These are phyloP conservation scores for Colletotrichum zoysiae DNA, from an alignment of 2,329 filamentous ascomycete genomes.

Conservation along the genomic window DNA sequence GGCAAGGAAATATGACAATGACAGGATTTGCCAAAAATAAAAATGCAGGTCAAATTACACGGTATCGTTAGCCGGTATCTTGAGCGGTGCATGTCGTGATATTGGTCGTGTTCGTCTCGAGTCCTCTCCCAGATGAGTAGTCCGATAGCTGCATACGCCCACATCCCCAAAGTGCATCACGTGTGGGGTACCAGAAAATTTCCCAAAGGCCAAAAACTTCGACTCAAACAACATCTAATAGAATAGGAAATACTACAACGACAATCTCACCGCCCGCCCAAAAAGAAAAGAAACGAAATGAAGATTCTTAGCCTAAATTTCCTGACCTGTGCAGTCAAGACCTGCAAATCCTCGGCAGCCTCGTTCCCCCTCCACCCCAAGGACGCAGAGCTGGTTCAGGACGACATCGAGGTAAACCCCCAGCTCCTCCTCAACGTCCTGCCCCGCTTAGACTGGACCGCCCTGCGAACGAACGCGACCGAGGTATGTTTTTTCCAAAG, in stretches of 20 bases:
- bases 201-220: constrained; percentile 32
- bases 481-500: constrained; percentile 71
- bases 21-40: constrained; percentile 15
- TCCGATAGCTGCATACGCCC: constrained; percentile 33
- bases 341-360: constrained; percentile 83
- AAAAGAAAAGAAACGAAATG: constrained; percentile 66
- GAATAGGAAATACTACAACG: constrained; percentile 12
- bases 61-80: too few species aligned
- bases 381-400: constrained; percentile 89
- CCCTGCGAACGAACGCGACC: constrained; percentile 78
- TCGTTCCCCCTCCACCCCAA: constrained; percentile 94
- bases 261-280: not conserved
- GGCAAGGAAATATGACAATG: constrained; percentile 2
- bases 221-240: constrained; percentile 22
- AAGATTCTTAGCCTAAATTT: constrained; percentile 98
- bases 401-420: constrained; percentile 84
- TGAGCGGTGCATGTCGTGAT: not conserved
- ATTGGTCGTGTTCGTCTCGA: constrained; percentile 1
- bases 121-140: not conserved
- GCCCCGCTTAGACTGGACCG: constrained; percentile 89
- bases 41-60: not conserved
- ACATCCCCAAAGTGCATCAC: constrained; percentile 36
- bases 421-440: constrained; percentile 87
- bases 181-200: constrained; percentile 42
- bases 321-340: constrained; percentile 93